A percentile compares a stretch with the other conserved stretches of the same genome.
phyloP scores from a whole-genome alignment of 257 asterid species.

The Rauvolfia tetraphylla region DNA sequence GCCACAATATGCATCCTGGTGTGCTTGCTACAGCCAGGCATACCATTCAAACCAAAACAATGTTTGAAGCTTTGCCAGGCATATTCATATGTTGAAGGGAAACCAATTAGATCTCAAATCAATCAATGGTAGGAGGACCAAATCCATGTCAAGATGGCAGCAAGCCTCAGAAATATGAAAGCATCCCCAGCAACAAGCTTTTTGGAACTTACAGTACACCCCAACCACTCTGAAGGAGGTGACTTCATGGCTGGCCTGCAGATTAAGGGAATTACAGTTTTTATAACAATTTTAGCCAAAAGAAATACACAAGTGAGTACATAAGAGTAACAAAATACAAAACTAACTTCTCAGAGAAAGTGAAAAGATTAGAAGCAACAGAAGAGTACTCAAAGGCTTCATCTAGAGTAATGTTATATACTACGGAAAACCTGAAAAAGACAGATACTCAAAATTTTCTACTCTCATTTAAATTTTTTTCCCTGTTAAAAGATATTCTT shows the following conservation, averaged over 20 bases:
- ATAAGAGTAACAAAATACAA: background rate
- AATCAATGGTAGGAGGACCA: background rate
- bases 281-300: background rate
- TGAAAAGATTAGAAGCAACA: background rate
- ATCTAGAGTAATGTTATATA: background rate
- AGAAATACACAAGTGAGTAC: background rate
- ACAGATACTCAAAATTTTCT: background rate
- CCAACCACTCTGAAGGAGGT: conserved; percentile 98
- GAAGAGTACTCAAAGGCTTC: background rate
- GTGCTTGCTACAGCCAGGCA: no score
- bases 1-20: no score
- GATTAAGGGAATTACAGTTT: background rate
- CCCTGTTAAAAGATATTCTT: no score
- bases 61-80: no score
- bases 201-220: conserved; percentile 91
- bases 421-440: no score
- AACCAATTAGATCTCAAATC: conserved; percentile 1
- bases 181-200: conserved; percentile 99
- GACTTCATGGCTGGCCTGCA: conserved; percentile 95
- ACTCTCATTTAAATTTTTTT: no score
- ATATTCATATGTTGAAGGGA: background rate
- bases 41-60: no score
- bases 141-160: conserved; percentile 5
- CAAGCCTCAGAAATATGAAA: conserved; percentile 85
- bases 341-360: background rate